These are phyloP conservation scores for Cardamine resedifolia DNA, from an alignment of 345 rosid genomes.

Conservation along the genomic window DNA sequence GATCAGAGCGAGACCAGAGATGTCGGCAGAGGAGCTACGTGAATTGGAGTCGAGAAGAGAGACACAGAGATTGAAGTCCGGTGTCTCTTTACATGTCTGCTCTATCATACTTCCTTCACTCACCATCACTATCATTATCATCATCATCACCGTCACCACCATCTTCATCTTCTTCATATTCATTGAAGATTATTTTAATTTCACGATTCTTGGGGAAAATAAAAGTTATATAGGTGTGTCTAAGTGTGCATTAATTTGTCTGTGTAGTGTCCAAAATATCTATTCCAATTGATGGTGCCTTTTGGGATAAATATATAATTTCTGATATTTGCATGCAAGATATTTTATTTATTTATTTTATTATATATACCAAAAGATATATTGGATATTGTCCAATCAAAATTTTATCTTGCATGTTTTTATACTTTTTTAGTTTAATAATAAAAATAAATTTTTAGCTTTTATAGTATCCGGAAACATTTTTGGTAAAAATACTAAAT, in stretches of 20 bases:
- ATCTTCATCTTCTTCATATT: slow-evolving; percentile 3
- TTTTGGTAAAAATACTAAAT: background rate
- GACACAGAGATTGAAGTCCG: slow-evolving; percentile 41
- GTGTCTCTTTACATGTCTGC: slow-evolving; percentile 44
- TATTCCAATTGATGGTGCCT: background rate
- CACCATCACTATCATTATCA: slow-evolving; percentile 6
- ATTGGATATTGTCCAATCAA: background rate
- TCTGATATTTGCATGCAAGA: background rate
- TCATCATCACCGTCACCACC: background rate
- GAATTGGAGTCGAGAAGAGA: slow-evolving; percentile 47
- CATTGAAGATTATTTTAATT: background rate
- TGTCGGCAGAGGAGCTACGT: slow-evolving; percentile 43
- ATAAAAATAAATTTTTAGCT: background rate
- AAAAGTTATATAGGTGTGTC: background rate
- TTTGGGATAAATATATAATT: no score
- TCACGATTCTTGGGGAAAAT: background rate
- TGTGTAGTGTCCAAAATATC: slow-evolving; percentile 3
- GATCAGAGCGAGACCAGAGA: slow-evolving; percentile 42
- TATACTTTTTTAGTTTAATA: background rate
- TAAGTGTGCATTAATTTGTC: background rate
- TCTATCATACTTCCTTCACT: slow-evolving; percentile 31
- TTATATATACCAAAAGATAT: background rate
- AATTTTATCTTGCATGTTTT: background rate
- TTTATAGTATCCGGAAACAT: background rate
- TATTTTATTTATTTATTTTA: background rate